These are phyloP conservation scores for Krasilnikovozyma curviuscula DNA, from an alignment of 768 basidiomycete species.

Conservation along the genomic window DNA sequence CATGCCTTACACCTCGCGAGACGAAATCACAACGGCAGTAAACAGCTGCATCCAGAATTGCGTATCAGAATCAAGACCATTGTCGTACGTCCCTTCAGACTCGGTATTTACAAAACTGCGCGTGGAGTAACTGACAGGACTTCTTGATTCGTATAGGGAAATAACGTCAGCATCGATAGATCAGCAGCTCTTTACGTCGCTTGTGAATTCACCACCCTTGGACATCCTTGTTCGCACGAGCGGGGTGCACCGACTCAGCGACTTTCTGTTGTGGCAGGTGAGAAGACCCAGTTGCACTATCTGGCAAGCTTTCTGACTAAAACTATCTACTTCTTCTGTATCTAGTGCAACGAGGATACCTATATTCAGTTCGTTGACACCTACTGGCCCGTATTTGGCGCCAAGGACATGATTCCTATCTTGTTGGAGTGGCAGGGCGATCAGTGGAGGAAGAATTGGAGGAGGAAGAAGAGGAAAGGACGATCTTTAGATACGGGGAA, in stretches of 20 bases:
- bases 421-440: constrained; percentile 73
- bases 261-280: constrained; percentile 93
- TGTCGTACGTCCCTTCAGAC: constrained; percentile 4
- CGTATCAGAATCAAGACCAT: not conserved
- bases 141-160: constrained; percentile 8
- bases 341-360: constrained; percentile 38
- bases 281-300: constrained; percentile 17
- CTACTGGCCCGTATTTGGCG: constrained; percentile 86
- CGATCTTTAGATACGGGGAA: not conserved
- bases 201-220: constrained; percentile 38
- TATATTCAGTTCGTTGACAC: constrained; percentile 67
- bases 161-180: constrained; percentile 14
- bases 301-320: not conserved
- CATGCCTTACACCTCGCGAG: constrained; percentile 76
- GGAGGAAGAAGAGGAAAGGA: not conserved
- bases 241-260: constrained; percentile 69
- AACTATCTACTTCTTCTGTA: not conserved
- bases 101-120: not conserved
- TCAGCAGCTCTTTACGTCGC: constrained; percentile 9
- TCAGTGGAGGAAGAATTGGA: constrained; percentile 26
- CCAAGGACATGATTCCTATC: constrained; percentile 69
- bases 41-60: constrained; percentile 26
- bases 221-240: constrained; percentile 83
- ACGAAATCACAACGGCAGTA: constrained; percentile 75
- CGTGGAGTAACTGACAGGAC: not conserved